These are phyloP conservation scores for Citeromyces matritensis DNA, from an alignment of 805 yeast species.

Conservation along the genomic window DNA sequence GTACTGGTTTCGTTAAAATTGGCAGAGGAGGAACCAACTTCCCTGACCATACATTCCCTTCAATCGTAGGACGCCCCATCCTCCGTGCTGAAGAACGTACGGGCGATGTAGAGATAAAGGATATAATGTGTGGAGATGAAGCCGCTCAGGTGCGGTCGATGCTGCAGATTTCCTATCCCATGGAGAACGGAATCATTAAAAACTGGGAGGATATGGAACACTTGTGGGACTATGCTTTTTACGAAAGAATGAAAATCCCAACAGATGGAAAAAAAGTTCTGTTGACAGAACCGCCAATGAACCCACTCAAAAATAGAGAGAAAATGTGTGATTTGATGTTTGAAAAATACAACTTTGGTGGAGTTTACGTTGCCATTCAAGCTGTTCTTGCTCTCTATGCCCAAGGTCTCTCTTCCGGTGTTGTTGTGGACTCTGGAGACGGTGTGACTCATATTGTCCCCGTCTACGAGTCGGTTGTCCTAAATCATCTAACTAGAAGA, in stretches of 20 bases:
- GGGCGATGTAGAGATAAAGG: constrained; percentile 68
- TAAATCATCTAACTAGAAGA: constrained; percentile 84
- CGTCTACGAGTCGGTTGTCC: constrained; percentile 92
- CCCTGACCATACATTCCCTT: constrained; percentile 94
- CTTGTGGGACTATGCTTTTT: constrained; percentile 94
- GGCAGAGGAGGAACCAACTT: constrained; percentile 95
- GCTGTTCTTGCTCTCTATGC: constrained; percentile 97
- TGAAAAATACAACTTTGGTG: constrained; percentile 81
- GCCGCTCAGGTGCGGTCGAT: constrained; percentile 85
- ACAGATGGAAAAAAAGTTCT: constrained; percentile 65
- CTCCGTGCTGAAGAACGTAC: constrained; percentile 90
- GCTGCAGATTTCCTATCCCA: constrained; percentile 88
- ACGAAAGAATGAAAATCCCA: constrained; percentile 74
- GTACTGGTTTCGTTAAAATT: constrained; percentile 95
- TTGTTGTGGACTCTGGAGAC: constrained; percentile 96
- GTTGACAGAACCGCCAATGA: constrained; percentile 96
- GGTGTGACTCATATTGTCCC: constrained; percentile 99
- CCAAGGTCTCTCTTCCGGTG: constrained; percentile 93
- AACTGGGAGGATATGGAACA: constrained; percentile 99
- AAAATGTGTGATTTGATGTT: constrained; percentile 87
- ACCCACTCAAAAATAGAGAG: constrained; percentile 82
- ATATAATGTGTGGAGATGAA: constrained; percentile 96
- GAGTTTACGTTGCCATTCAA: constrained; percentile 91
- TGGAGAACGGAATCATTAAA: constrained; percentile 96
- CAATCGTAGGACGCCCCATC: constrained; percentile 95